These are phyloP conservation scores for Nitzschia putrida DNA, from an alignment of 108 stramenopile species.

Conservation along the genomic window DNA sequence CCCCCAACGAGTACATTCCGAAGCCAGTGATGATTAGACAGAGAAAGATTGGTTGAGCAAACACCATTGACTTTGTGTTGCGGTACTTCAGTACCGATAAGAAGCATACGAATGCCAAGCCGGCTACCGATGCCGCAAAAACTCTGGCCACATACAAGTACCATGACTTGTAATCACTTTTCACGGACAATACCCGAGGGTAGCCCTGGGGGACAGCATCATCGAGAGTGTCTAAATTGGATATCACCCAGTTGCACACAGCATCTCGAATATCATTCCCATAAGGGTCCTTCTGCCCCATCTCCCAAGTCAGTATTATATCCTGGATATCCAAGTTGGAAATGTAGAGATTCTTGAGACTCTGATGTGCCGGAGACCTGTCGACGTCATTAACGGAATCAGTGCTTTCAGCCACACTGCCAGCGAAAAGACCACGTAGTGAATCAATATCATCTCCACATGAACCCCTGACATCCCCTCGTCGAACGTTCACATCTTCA, in stretches of 20 bases:
- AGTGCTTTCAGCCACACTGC: neutral
- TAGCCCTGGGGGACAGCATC: constrained; percentile 25
- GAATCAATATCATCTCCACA: constrained; percentile 36
- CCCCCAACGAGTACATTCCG: constrained; percentile 31
- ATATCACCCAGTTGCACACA: constrained; percentile 40
- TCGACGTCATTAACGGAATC: neutral
- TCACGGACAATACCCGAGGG: constrained; percentile 10
- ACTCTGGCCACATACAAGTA: neutral
- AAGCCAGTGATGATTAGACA: constrained; percentile 34
- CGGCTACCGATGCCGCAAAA: constrained; percentile 13
- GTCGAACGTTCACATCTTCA: constrained; percentile 3
- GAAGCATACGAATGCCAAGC: constrained; percentile 6
- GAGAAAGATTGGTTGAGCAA: constrained; percentile 41
- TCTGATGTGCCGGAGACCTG: constrained; percentile 26
- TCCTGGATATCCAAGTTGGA: constrained; percentile 8
- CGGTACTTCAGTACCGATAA: constrained; percentile 11
- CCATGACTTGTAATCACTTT: constrained; percentile 2
- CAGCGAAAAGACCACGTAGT: constrained; percentile 15
- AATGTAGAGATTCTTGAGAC: constrained; percentile 17
- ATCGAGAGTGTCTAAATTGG: constrained; percentile 26
- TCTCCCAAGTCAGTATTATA: constrained; percentile 15
- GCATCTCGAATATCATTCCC: constrained; percentile 34
- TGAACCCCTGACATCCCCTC: constrained; percentile 10
- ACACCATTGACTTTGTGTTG: constrained; percentile 32
- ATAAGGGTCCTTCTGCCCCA: neutral